Conservation (phyloP, 1,284 basidiomycete species). For the Moesziomyces globuligerus region DNA sequence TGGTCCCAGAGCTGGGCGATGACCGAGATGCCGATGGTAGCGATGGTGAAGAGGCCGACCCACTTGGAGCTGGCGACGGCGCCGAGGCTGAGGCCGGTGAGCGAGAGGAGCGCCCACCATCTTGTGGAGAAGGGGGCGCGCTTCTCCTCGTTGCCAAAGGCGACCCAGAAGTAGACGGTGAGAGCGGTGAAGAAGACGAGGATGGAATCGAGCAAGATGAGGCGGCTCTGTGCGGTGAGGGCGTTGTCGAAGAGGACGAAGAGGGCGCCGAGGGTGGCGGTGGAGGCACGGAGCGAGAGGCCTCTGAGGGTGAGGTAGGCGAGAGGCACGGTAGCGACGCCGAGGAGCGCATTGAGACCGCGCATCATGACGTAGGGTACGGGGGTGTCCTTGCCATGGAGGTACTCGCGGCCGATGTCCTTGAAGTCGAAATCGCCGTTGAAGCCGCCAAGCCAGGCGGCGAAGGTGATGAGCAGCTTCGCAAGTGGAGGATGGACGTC, state of each 20-base stretch:
- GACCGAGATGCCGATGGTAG: slow-evolving; percentile 87
- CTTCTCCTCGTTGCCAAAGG: slow-evolving; percentile 90
- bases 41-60: slow-evolving; percentile 99
- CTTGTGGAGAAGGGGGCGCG: slow-evolving; percentile 76
- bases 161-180: slow-evolving; percentile 84
- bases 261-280: slow-evolving; percentile 86
- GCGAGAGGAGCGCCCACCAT: slow-evolving; percentile 94
- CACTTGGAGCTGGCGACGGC: slow-evolving; percentile 95
- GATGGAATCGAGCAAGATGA: slow-evolving; percentile 96
- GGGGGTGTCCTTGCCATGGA: slow-evolving; percentile 64
- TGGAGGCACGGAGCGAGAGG: slow-evolving; percentile 83
- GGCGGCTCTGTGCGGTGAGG: slow-evolving; percentile 90
- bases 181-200: slow-evolving; percentile 97
- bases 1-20: slow-evolving; percentile 88
- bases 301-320: slow-evolving; percentile 93
- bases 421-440: slow-evolving; percentile 95
- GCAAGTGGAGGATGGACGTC: slow-evolving; percentile 98
- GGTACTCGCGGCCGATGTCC: slow-evolving; percentile 77
- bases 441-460: slow-evolving; percentile 88
- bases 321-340: slow-evolving; percentile 86
- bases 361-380: slow-evolving; percentile 98
- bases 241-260: slow-evolving; percentile 97
- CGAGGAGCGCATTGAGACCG: slow-evolving; percentile 86
- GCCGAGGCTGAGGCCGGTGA: slow-evolving; percentile 88
- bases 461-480: slow-evolving; percentile 91